Percentiles rank a stretch among this genome's conserved stretches.
These are phyloP conservation scores for Linderina pennispora DNA, from an alignment of 192 early-diverging fungal species.

Conservation along the genomic window DNA sequence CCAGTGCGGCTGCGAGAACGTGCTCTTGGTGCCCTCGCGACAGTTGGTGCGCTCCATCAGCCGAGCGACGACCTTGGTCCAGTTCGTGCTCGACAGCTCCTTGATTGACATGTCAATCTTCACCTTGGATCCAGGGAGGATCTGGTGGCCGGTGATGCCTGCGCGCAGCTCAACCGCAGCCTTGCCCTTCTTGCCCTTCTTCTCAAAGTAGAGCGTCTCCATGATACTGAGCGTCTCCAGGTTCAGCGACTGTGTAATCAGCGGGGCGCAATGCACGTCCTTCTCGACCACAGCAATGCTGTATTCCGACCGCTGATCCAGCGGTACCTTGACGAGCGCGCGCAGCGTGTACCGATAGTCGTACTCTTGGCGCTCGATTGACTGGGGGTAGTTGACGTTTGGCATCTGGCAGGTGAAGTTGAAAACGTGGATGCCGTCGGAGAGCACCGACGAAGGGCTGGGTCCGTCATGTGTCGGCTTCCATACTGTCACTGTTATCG, in stretches of 20 bases:
- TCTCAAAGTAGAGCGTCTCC: slow-evolving; percentile 43
- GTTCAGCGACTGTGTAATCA: slow-evolving; percentile 17
- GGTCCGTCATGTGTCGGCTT: slow-evolving; percentile 32
- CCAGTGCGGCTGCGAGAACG: slow-evolving; percentile 31
- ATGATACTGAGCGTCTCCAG: slow-evolving; percentile 7
- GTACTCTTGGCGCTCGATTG: slow-evolving; percentile 15
- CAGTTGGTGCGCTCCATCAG: slow-evolving; percentile 38
- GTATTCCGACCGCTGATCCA: slow-evolving; percentile 16
- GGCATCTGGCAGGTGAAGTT: slow-evolving; percentile 44
- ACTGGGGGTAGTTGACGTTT: slow-evolving; percentile 44
- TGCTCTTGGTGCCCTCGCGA: slow-evolving; percentile 9
- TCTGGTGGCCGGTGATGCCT: slow-evolving; percentile 10
- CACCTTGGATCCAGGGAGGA: slow-evolving; percentile 27
- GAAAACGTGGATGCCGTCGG: slow-evolving; percentile 41
- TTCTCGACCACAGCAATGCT: slow-evolving; percentile 16
- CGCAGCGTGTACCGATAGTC: slow-evolving; percentile 23
- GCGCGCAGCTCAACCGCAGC: slow-evolving; percentile 32
- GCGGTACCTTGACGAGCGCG: slow-evolving; percentile 18
- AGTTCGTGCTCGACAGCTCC: slow-evolving; percentile 30
- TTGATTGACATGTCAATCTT: slow-evolving; percentile 37
- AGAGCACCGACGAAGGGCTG: slow-evolving; percentile 35
- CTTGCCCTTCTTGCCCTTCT: slow-evolving; percentile 40
- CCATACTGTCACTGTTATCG: slow-evolving; percentile 23
- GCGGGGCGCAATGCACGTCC: slow-evolving; percentile 31
- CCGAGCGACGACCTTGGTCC: slow-evolving; percentile 28